A percentile compares a stretch with the other conserved stretches of the same genome.
Conservation (phyloP, 177 flowering plant genomes). For the Vitis hybrid region DNA sequence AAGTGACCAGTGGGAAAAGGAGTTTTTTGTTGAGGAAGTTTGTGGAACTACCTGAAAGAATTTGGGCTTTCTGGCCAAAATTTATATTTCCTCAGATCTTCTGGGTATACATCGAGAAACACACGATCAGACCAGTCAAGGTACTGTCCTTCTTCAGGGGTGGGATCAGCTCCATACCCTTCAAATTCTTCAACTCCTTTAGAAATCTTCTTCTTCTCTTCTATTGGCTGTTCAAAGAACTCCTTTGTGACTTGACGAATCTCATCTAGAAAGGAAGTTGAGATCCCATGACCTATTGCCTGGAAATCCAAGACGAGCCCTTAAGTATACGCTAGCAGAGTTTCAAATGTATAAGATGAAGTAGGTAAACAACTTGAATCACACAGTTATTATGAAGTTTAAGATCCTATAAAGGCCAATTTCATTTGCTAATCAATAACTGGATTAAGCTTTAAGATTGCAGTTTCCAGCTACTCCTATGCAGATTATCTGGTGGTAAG, state of each 20-base stretch:
- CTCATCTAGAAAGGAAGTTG: slow-evolving; percentile 27
- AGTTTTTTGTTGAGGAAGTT: neutral
- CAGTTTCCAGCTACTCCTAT: too few species aligned
- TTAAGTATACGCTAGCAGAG: too few species aligned
- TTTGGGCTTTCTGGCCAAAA: slow-evolving; percentile 54
- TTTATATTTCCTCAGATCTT: slow-evolving; percentile 30
- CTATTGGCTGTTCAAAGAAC: slow-evolving; percentile 37
- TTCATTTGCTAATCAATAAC: too few species aligned
- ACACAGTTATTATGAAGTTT: too few species aligned
- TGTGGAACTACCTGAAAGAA: slow-evolving; percentile 28
- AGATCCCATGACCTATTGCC: slow-evolving; percentile 37
- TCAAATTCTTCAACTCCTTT: slow-evolving; percentile 23
- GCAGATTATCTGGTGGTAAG: too few species aligned
- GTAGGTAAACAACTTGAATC: too few species aligned
- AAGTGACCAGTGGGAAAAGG: neutral
- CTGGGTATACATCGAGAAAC: slow-evolving; percentile 38
- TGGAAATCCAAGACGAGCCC: slow-evolving; percentile 5
- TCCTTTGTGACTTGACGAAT: slow-evolving; percentile 19
- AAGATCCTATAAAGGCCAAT: too few species aligned
- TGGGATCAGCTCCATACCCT: slow-evolving; percentile 49
- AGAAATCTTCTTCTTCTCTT: slow-evolving; percentile 24
- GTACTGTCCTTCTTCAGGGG: slow-evolving; percentile 33
- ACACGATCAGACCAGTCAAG: slow-evolving; percentile 60
- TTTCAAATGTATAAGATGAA: too few species aligned
- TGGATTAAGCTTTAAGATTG: too few species aligned